Base-by-base conservation (phyloP, 148 eudicot genomes). In the Euryodendron excelsum region DNA sequence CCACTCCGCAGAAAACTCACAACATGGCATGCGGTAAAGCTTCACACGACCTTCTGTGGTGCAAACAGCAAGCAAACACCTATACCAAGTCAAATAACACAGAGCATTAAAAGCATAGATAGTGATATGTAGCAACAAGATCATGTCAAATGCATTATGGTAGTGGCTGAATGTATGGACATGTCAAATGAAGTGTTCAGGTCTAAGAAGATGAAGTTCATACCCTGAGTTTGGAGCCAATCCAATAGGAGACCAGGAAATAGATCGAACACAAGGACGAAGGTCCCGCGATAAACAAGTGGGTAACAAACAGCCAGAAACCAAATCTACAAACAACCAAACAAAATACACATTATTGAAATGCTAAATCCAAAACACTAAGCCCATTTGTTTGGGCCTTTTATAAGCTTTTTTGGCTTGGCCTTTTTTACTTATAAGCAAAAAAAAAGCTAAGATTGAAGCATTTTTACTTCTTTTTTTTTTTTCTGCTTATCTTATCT, bases 61-160 rank as follows among this genome's bases (percentile, higher is more conserved):
- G 86, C 98, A 93, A 80, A 96, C 94, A 87, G 93, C 92, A 80
- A 96, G 98, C 89, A 96, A 86, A 81, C 96, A 91, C 82, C 99
- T 93, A 82, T 33, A 80, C 36, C 31, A 30, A 72, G 27, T 59
- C 68, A 60, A 72, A 62, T n/a, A 65, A 13, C 15, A 25, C 44
- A 23, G 12, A 9, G 3, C 34, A 11, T 28, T 47, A 75, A 20
- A 75, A 62, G 30, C 45, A 50, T 14, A 28, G 3, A 44, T 41
- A 65, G 33, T 31, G 14, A 62, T n/a, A n/a, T n/a, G 27, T 44
- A 15, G 28, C 20, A 61, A 2, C 11, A 23, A 30, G 20, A 52
- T 27, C 68, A 36, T 72, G 56, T n/a, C 56, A 33, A 76, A 72
- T 36, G 47, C 34, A 66, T 52, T 2, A 70, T 17, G 66, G 25